Conservation (phyloP, 2,329 filamentous ascomycete genomes). For the Colletotrichum scovillei region DNA sequence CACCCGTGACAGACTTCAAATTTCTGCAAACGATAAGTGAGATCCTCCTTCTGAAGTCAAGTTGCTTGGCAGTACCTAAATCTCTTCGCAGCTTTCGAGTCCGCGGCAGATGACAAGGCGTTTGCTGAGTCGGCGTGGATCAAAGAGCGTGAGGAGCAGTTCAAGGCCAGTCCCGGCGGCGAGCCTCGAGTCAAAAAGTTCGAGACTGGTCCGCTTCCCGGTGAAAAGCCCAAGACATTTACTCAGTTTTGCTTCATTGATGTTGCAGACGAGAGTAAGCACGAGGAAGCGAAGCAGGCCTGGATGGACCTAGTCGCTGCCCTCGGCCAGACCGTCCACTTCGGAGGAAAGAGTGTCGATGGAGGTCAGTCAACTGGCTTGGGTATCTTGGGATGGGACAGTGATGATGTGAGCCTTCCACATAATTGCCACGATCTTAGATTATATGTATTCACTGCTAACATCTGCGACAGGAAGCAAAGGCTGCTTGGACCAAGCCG, state of each 20-base stretch:
- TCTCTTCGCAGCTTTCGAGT: constrained; percentile 10
- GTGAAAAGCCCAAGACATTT: constrained; percentile 14
- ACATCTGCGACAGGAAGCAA: background rate
- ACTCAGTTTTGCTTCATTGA: constrained; percentile 17
- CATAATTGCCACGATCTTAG: too few relatives aligned
- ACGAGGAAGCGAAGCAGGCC: constrained; percentile 20
- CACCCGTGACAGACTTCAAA: constrained; percentile 25
- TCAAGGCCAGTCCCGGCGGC: background rate
- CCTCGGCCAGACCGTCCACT: constrained; percentile 8
- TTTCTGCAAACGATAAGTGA: constrained; percentile 23
- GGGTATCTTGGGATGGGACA: constrained; percentile 30
- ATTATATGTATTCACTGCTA: background rate
- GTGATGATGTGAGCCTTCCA: constrained; percentile 7
- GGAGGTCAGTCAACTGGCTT: constrained; percentile 14
- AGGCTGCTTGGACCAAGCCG: constrained; percentile 21
- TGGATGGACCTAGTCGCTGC: constrained; percentile 21
- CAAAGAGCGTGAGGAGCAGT: constrained; percentile 11
- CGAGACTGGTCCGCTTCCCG: constrained; percentile 1
- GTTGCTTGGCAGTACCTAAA: background rate
- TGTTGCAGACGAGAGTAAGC: constrained; percentile 19
- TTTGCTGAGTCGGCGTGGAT: constrained; percentile 24
- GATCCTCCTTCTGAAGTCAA: background rate
- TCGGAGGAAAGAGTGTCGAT: constrained; percentile 11
- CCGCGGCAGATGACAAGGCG: constrained; percentile 14
- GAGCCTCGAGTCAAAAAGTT: constrained; percentile 26